A percentile compares a stretch with the other conserved stretches of the same genome.
Conservation (phyloP, 495 filamentous ascomycete species). For the Aspergillus bridgeri region DNA sequence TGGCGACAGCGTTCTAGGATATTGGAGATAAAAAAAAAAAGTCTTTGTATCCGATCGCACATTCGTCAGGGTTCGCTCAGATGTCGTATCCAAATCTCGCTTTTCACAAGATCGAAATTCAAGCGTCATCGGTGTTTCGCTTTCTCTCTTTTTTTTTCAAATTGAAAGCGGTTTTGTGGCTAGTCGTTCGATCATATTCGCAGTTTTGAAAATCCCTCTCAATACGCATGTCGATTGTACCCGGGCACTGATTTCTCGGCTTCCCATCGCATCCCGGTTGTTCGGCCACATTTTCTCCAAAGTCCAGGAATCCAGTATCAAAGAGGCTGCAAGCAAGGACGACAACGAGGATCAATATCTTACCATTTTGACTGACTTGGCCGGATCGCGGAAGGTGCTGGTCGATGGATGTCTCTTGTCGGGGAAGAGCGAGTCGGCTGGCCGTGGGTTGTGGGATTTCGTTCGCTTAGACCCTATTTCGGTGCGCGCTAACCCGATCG, state of each 20-base stretch:
- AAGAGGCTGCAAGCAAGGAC: conserved; percentile 1
- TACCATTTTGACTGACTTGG: conserved; percentile 60
- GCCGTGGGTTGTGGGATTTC: conserved; percentile 45
- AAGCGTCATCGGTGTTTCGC: background rate
- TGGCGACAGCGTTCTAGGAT: background rate
- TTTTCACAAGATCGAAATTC: background rate
- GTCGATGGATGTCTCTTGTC: conserved; percentile 50
- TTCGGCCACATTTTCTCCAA: conserved; percentile 21
- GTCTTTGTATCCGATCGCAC: background rate
- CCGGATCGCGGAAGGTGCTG: conserved; percentile 44
- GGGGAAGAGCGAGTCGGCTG: conserved; percentile 38
- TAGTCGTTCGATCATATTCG: background rate
- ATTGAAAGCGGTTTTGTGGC: background rate
- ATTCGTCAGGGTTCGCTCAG: background rate
- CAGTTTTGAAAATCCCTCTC: background rate
- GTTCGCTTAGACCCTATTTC: conserved; percentile 51
- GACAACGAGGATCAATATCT: conserved; percentile 28
- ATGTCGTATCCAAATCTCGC: background rate
- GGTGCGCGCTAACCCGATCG: conserved; percentile 33
- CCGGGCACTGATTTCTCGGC: background rate
- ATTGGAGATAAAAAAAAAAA: background rate
- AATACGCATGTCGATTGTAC: background rate
- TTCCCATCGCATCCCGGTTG: background rate
- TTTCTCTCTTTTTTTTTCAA: background rate
- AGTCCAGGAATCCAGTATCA: conserved; percentile 18